Evolutionary conservation across 345 rosid species (phyloP).

Genomic region (Heritiera fomes): DNA sequence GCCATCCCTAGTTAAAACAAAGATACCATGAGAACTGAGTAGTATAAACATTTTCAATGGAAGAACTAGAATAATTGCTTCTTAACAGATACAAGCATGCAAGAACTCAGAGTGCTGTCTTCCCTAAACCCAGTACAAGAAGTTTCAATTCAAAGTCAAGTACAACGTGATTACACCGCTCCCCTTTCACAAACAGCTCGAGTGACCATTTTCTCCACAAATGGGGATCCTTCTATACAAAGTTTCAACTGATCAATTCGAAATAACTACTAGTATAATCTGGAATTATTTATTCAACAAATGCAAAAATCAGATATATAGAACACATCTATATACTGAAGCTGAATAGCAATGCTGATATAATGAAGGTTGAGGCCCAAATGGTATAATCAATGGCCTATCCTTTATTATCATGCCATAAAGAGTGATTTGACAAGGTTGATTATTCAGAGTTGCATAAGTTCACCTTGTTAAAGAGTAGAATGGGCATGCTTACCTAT

Average conservation of each 20-base stretch:
- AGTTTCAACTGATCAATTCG: no score
- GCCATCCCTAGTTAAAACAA: slow-evolving; percentile 1
- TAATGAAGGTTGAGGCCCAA: neutral
- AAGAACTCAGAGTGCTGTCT: neutral
- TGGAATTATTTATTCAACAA: neutral
- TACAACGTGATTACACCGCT: neutral
- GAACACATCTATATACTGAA: neutral
- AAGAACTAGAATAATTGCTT: neutral
- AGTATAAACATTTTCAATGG: neutral
- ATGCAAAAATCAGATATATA: neutral
- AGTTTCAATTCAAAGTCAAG: neutral
- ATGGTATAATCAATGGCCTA: no score
- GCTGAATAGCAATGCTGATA: neutral
- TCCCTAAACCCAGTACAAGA: neutral
- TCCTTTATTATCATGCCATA: neutral
- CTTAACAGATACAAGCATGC: neutral
- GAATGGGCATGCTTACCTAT: neutral
- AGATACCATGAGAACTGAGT: neutral
- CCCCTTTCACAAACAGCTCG: no score
- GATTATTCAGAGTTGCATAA: neutral
- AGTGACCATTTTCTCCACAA: no score
- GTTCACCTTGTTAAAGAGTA: slow-evolving; percentile 1
- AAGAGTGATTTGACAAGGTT: neutral
- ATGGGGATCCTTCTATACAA: neutral
- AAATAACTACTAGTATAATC: no score